Conservation (phyloP, 371 early-diverging fungal genomes). For the Lichtheimia ramosa region DNA sequence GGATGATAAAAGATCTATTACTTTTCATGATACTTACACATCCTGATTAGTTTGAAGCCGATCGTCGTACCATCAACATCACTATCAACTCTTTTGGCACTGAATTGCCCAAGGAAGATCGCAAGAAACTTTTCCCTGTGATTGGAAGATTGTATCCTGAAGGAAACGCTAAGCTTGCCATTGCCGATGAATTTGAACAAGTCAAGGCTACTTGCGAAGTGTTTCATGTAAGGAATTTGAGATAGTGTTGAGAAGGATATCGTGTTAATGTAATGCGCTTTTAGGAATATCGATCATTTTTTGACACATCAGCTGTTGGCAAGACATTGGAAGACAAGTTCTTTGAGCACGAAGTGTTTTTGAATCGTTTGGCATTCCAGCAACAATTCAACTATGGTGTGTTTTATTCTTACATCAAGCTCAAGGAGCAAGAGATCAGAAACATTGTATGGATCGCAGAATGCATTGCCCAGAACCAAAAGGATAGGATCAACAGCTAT, state of each 20-base stretch:
- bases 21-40: neutral
- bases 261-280: too few species aligned
- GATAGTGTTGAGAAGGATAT: too few species aligned
- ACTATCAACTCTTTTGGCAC: conserved; percentile 98
- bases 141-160: conserved; percentile 93
- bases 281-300: conserved; percentile 77
- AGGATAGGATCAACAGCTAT: conserved; percentile 92
- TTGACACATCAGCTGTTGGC: conserved; percentile 50
- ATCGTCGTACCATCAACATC: conserved; percentile 95
- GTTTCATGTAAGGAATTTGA: conserved; percentile 63
- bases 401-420: conserved; percentile 95
- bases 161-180: conserved; percentile 80
- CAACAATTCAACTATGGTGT: conserved; percentile 97
- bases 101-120: conserved; percentile 94
- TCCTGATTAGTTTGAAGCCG: conserved; percentile 91
- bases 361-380: conserved; percentile 91
- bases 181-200: conserved; percentile 93
- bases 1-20: neutral
- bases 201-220: conserved; percentile 84
- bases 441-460: conserved; percentile 99
- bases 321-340: conserved; percentile 92
- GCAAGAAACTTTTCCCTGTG: conserved; percentile 89
- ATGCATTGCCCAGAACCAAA: conserved; percentile 98
- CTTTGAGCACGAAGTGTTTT: conserved; percentile 91
- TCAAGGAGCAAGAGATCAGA: conserved; percentile 99